phyloP scores from a whole-genome alignment of 129 eudicot species.

The Chrysanthemum lavandulifolium region DNA sequence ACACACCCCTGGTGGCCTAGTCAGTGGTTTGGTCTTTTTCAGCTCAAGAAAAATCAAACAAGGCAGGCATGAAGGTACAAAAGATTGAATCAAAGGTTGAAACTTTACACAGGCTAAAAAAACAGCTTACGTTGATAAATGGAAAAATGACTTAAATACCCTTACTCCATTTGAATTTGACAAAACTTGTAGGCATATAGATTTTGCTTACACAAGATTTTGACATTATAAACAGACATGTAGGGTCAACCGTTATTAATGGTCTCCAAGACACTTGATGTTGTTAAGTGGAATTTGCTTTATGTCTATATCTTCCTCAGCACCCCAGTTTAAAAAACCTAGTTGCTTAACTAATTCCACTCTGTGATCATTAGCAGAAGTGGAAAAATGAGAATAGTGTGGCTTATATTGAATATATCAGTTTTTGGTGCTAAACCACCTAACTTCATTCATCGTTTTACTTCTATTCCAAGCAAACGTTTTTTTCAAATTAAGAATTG shows the following conservation, averaged over 20 bases:
- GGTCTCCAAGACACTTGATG: slow-evolving; percentile 36
- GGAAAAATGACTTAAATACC: slow-evolving; percentile 1
- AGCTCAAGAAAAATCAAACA: slow-evolving; percentile 19
- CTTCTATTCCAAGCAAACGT: slow-evolving; percentile 38
- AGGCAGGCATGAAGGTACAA: not conserved
- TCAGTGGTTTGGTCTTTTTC: no score
- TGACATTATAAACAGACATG: slow-evolving; percentile 20
- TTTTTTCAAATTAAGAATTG: slow-evolving; percentile 26
- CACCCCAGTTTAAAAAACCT: slow-evolving; percentile 8
- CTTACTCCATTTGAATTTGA: not conserved
- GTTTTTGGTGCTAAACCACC: slow-evolving; percentile 39
- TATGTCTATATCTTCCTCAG: slow-evolving; percentile 27
- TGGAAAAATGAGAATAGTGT: slow-evolving; percentile 14
- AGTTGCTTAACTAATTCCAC: slow-evolving; percentile 21
- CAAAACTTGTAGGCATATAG: not conserved
- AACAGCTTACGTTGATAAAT: not conserved
- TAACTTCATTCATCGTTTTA: slow-evolving; percentile 23
- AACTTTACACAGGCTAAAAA: slow-evolving; percentile 15
- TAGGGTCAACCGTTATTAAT: slow-evolving; percentile 26
- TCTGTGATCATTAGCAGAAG: slow-evolving; percentile 32
- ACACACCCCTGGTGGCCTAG: not conserved
- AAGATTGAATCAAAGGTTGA: slow-evolving; percentile 18
- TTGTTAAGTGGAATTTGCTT: slow-evolving; percentile 33
- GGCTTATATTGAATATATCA: slow-evolving; percentile 20
- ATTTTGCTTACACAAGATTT: slow-evolving; percentile 23